Percentiles rank a stretch among this genome's conserved stretches.
Conservation (phyloP, 208 protist species). For the Acanthamoeba healyi region DNA sequence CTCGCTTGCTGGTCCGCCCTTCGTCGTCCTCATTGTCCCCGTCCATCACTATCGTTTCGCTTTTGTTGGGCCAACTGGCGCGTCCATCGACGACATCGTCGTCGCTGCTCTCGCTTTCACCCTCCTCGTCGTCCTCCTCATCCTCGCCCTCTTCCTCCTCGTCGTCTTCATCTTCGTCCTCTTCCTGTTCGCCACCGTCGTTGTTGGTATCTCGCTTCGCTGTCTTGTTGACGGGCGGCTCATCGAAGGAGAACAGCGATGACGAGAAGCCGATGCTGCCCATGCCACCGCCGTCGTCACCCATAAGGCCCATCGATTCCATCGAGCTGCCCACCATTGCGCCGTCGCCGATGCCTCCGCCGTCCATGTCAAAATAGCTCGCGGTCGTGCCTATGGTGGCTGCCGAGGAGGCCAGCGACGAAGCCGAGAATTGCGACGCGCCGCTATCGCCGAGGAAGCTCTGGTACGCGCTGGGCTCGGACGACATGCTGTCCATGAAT, state of each 20-base stretch:
- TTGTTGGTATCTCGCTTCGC: background rate
- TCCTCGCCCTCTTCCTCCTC: background rate
- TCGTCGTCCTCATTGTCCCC: background rate
- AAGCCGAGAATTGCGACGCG: background rate
- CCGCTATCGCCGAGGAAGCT: background rate
- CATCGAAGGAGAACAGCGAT: constrained; percentile 45
- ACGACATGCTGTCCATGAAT: constrained; percentile 20
- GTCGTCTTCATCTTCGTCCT: background rate
- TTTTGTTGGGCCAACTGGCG: constrained; percentile 37
- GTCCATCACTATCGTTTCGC: constrained; percentile 19
- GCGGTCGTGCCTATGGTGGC: background rate
- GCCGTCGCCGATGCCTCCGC: background rate
- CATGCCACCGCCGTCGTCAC: background rate
- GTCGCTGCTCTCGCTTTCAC: background rate
- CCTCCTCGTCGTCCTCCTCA: background rate
- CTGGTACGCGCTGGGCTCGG: background rate
- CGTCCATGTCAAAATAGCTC: background rate
- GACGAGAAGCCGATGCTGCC: constrained; percentile 44
- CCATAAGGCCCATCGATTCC: background rate
- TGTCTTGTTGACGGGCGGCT: background rate
- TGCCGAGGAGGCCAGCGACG: background rate
- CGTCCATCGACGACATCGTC: constrained; percentile 2
- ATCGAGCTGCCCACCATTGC: background rate
- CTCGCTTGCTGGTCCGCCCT: background rate
- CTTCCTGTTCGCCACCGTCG: too few relatives aligned